phyloP scores from a whole-genome alignment of 805 yeast genomes.

The Pichia rugopelliculosa region DNA sequence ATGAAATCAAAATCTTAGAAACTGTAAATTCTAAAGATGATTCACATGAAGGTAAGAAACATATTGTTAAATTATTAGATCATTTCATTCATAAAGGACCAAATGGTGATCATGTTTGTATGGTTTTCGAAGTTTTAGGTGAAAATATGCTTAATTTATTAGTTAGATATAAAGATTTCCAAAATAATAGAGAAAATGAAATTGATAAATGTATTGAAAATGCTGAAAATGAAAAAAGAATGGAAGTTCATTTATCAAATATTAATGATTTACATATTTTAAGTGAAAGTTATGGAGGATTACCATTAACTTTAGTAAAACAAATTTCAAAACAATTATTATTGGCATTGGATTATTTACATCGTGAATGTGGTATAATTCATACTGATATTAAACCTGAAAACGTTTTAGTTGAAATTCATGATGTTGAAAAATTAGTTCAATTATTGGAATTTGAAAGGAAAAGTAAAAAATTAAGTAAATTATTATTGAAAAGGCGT shows the following conservation, averaged over 20 bases:
- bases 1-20: slow-evolving; percentile 48
- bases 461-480: slow-evolving; percentile 18
- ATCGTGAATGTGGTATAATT: slow-evolving; percentile 54
- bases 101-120: slow-evolving; percentile 56
- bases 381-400: slow-evolving; percentile 78
- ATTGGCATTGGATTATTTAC: slow-evolving; percentile 50
- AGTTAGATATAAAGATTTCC: slow-evolving; percentile 38
- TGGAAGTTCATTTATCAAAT: slow-evolving; percentile 16
- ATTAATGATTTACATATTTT: slow-evolving; percentile 29
- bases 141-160: slow-evolving; percentile 49
- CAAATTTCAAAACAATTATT: slow-evolving; percentile 51
- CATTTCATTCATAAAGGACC: slow-evolving; percentile 53
- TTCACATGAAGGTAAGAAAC: slow-evolving; percentile 43
- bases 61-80: slow-evolving; percentile 47
- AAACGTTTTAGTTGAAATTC: slow-evolving; percentile 50
- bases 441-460: slow-evolving; percentile 34
- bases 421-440: slow-evolving; percentile 47
- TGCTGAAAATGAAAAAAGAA: slow-evolving; percentile 3
- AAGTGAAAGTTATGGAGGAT: slow-evolving; percentile 41
- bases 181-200: slow-evolving; percentile 25
- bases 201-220: slow-evolving; percentile 9
- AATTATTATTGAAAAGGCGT: slow-evolving; percentile 19
- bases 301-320: slow-evolving; percentile 47
- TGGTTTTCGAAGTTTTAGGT: slow-evolving; percentile 61
- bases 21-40: slow-evolving; percentile 25